Evolutionary conservation across 1,284 basidiomycete genomes (phyloP), one percentile per base, ranked within the genome.

Genomic region (Rhizopogon hawkerae): DNA sequence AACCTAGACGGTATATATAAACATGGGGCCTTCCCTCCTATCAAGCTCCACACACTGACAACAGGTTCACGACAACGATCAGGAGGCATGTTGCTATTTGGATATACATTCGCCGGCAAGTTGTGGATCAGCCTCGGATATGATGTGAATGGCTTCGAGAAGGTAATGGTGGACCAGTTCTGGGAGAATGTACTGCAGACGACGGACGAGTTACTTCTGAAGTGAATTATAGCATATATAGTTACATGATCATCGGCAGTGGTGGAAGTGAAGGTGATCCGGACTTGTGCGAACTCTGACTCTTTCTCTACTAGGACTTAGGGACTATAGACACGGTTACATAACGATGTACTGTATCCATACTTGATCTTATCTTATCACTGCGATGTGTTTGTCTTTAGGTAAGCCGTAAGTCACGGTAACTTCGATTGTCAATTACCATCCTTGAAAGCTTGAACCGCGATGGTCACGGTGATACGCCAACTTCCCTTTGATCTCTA

Each of bases 1-100:
- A 89, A 89, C 60, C 69, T 90, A 41, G 88, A 91, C 60, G 81
- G 75, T 3, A 83, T 83, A 18, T 92, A 90, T 68, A 77, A 80
- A 53, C 85, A 89, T 60, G 66, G 70, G 9, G 55, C 61, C 0
- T 89, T 78, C 67, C 72, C 74, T 8, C 60, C 69, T 0, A 67
- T 81, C 44, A 63, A 79, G 65, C 68, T 90, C 29, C 77, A 83
- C 55, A 79, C 78, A 11, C 69, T 90, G 21, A 89, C 85, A 18
- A 89, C 86, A 2, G 88, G 87, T 0, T 86, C 83, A 3, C 74
- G 88, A 6, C 86, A 89, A 61, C 76, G 85, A 1, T 57, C 75
- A 0, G 81, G 85, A 2, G 86, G 79, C 6, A 78, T 88, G 73
- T 68, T 90, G 35, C 64, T 92, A 14, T 89, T 88, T 54, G 81